These are phyloP conservation scores for Sodiomyces alkalinus DNA, from an alignment of 2,329 filamentous ascomycete genomes.

Conservation along the genomic window DNA sequence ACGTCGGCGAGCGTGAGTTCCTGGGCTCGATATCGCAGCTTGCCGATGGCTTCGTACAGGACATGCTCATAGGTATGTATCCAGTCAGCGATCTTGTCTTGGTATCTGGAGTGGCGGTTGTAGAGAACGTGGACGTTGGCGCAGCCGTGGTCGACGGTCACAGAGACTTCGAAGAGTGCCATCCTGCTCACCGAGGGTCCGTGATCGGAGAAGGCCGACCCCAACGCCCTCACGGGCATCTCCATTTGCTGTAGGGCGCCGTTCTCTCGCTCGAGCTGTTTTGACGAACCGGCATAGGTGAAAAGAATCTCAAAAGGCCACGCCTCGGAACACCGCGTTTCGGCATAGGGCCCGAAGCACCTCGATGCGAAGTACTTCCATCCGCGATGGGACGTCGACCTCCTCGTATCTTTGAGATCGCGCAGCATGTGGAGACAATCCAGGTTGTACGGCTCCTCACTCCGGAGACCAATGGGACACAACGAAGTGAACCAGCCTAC, in stretches of 20 bases:
- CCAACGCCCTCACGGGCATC: conserved; percentile 21
- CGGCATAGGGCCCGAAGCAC: conserved; percentile 19
- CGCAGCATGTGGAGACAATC: conserved; percentile 35
- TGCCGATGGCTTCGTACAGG: conserved; percentile 26
- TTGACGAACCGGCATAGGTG: conserved; percentile 34
- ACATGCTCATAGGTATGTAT: conserved; percentile 29
- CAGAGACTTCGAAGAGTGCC: conserved; percentile 33
- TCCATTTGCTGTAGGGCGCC: conserved; percentile 32
- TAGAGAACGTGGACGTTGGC: conserved; percentile 31
- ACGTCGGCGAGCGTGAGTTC: conserved; percentile 35
- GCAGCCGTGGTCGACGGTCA: conserved; percentile 27
- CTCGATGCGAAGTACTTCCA: conserved; percentile 32
- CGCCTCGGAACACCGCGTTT: conserved; percentile 18
- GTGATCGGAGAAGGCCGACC: conserved; percentile 25
- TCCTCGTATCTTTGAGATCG: conserved; percentile 36
- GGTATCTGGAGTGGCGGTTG: conserved; percentile 23
- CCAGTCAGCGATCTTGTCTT: conserved; percentile 29
- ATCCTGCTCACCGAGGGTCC: conserved; percentile 30
- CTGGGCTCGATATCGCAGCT: conserved; percentile 24
- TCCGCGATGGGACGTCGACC: conserved; percentile 26
- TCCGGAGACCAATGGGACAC: conserved; percentile 31
- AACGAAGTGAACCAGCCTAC: conserved; percentile 47
- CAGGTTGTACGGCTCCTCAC: conserved; percentile 17
- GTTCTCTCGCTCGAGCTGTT: conserved; percentile 30
- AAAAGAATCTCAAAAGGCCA: conserved; percentile 44